A percentile compares a stretch with the other conserved stretches of the same genome.
These are phyloP conservation scores for Stephania cephalantha DNA, from an alignment of 164 flowering plant species.

Conservation along the genomic window DNA sequence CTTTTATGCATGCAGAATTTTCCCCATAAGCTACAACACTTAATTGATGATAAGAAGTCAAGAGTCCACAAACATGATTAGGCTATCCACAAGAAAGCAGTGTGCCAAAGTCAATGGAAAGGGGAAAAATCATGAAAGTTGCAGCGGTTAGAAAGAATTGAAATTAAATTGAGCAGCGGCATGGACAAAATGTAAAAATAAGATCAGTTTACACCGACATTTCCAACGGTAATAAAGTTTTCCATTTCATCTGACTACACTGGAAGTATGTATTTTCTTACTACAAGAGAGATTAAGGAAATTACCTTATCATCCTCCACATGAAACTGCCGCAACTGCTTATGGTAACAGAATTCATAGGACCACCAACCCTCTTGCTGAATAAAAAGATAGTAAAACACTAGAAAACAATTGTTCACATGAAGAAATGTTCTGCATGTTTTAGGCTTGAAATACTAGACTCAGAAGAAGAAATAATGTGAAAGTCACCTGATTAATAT, in stretches of 20 bases:
- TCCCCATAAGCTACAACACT: no score
- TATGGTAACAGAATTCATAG: constrained; percentile 84
- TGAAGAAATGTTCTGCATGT: constrained; percentile 3
- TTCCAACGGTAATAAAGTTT: background rate
- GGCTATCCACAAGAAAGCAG: no score
- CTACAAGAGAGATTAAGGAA: constrained; percentile 5
- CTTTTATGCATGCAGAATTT: no score
- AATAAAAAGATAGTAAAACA: constrained; percentile 21
- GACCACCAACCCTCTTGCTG: constrained; percentile 99
- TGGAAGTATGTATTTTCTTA: background rate
- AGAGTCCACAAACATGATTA: no score
- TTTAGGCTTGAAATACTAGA: background rate
- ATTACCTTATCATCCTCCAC: constrained; percentile 79
- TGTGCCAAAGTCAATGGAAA: no score
- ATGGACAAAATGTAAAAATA: background rate
- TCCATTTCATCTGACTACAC: background rate
- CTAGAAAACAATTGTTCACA: background rate
- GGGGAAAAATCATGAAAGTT: no score
- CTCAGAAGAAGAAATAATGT: background rate
- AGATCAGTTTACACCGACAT: background rate
- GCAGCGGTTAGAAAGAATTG: no score
- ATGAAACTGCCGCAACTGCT: constrained; percentile 71
- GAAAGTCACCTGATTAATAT: background rate
- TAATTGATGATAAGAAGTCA: no score
- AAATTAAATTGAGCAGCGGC: no score